Base-by-base conservation (phyloP, 495 filamentous ascomycete species). In the Jackrogersella multiformis region DNA sequence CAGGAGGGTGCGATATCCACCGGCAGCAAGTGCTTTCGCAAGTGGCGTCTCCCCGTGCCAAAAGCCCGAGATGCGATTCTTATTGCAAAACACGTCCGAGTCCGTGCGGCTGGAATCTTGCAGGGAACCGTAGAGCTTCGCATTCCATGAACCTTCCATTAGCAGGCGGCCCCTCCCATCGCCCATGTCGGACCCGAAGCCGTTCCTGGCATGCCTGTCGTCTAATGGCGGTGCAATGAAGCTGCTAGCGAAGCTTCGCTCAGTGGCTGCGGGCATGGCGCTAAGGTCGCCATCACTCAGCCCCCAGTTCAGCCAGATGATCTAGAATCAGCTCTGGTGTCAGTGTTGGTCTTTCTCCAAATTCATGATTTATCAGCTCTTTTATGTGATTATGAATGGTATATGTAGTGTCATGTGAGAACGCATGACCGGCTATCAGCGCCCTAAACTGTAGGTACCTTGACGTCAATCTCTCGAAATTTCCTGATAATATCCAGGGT, bases 261-360 rank as follows among this genome's bases (percentile, higher is more conserved):
- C 66, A 16, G 81, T 74, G 3, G 73, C 78, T 20, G 85, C 82
- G 3, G 86, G 85, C 77, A 88, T 82, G 1, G 51, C 65, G 5
- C 42, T 59, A 15, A 89, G 67, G 44, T 88, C 86, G 15, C 80
- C 51, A 18, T 87, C 80, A 5, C 75, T 85, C 20, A 88, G 65
- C 5, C 86, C 86, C 86, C 86, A 88, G 62, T 86, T 88, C 30
- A 88, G 74, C 86, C 86, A 88, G 4, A 87, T 74, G 34, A 87
- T 73, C 77, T 78, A 38, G 45, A 44, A 0, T 28, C 38, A 5
- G 13, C 42, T n/a, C 21, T 23, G 5, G 12, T 2, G 51, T 69
- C 24, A 64, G 66, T 42, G 36, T 36, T 45, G 26, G 13, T 63
- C 16, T 21, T 35, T 26, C 24, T n/a, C 24, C 35, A 30, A 32